phyloP scores from a whole-genome alignment of 441 rosid genomes.

The Metrosideros polymorpha region DNA sequence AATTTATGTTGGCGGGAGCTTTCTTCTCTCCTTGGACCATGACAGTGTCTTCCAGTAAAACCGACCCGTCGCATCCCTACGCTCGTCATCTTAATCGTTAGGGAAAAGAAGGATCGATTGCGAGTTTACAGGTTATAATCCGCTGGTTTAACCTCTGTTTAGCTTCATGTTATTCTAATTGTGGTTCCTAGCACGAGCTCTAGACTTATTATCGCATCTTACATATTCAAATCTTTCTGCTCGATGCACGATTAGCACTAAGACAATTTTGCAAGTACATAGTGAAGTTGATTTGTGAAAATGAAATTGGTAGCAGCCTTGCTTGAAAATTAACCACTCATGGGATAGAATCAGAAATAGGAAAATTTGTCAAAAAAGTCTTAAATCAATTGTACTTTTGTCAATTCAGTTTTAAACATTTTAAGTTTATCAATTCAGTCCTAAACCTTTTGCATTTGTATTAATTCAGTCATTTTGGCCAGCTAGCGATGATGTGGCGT shows the following conservation, averaged over 20 bases:
- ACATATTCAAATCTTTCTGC: background rate
- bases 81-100: background rate
- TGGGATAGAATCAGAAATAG: background rate
- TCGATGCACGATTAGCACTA: background rate
- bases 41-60: conserved; percentile 40
- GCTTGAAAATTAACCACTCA: background rate
- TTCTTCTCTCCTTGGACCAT: conserved; percentile 60
- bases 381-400: too few relatives aligned
- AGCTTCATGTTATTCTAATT: background rate
- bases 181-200: background rate
- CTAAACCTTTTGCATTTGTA: too few relatives aligned
- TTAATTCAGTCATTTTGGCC: too few relatives aligned
- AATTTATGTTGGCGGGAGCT: conserved; percentile 44
- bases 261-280: background rate
- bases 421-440: too few relatives aligned
- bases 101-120: background rate
- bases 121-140: background rate
- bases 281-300: background rate
- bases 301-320: background rate
- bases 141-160: background rate
- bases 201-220: background rate
- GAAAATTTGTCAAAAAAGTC: too few relatives aligned
- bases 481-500: too few relatives aligned
- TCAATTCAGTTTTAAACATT: too few relatives aligned
- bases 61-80: conserved; percentile 72